Evolutionary conservation across 352 stramenopile species (phyloP), one percentile per base, ranked within the genome.

Genomic region (Phytophthora pini): DNA sequence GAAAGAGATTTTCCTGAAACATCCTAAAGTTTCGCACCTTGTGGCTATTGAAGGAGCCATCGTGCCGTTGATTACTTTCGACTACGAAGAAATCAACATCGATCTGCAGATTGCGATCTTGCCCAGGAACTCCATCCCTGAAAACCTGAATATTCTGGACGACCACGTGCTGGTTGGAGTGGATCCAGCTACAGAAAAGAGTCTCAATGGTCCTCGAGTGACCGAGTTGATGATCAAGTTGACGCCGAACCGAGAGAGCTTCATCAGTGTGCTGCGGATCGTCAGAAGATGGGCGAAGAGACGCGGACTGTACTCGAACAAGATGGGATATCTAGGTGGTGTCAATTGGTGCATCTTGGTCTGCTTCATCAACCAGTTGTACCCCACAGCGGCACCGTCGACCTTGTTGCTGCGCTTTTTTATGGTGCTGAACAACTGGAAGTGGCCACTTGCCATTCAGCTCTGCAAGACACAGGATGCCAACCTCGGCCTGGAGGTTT

Each of bases 281-380:
- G 89, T 97, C 46, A 79, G 90, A 70, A 80, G 87, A 50, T 97
- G 91, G 91, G 87, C 88, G 15, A 97, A 97, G 55, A 79, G 84
- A 32, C 78, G 98, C 26, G 98, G 98, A 24, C 70, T 99, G 27
- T 99, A 99, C 78, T 98, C 92, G 45, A 99, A 99, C 86, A 98
- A 99, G 65, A 95, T 99, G 76, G 98, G 98, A 9, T 99, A 99
- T 70, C 76, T 99, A 2, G 98, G 98, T 50, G 98, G 98, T 66
- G 93, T 99, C 17, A 99, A 99, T 77, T 99, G 88, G 81, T 98
- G 97, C 58, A 99, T 99, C 66, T 79, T 99, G 48, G 96, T 99
- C 24, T 98, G 92, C 65, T 98, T 98, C 50, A 93, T 99, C 48
- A 99, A 96, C 43, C 89, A 96, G 55, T 57, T 97, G 50, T 96